Evolutionary conservation across 2,329 filamentous ascomycete species (phyloP), one percentile per base, ranked within the genome.

Genomic region (Bipolaris oryzae): DNA sequence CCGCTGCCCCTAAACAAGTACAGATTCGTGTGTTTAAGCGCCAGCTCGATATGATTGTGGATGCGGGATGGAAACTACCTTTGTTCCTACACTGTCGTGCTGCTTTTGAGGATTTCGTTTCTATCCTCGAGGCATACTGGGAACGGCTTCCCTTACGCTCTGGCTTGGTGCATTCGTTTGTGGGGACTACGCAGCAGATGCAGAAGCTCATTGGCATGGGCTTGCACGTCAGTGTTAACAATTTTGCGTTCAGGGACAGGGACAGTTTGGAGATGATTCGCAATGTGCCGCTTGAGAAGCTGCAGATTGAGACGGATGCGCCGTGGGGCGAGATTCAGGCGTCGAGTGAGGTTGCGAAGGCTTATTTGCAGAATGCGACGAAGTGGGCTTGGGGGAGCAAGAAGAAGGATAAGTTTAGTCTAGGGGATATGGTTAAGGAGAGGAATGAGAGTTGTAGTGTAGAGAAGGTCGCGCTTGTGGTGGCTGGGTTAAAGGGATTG

Each of bases 361-460:
- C 66, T 11, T 84, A 80, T 53, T 63, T 81, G n/a, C 59, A 46
- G 13, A 73, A 77, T 41, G 78, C 76, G 10, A 67, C 67, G 6
- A 63, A 74, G 5, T 53, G 80, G 43, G 78, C 79, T n/a, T 55
- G 52, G 4, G 60, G 67, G 15, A 77, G 74, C 7, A 81, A 80
- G 73, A 84, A 84, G 70, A 79, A 75, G 58, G 80, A 82, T 42
- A 83, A 81, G 61, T 84, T 80, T 59, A 74, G 79, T 45, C 34
- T 59, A 7, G 77, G 75, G 0, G 70, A 71, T 31, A 82, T 83
- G 79, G 75, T 84, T 1, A 84, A 84, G 61, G 79, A 79, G 54
- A 69, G 80, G 38, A 83, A 84, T 57, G 81, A 84, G 63, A 83
- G 81, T 45, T 83, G 81, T 58, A 70, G 68, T 0, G 80, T 84